phyloP scores from a whole-genome alignment of 768 basidiomycete species.

The Agrocybe chaxingu region DNA sequence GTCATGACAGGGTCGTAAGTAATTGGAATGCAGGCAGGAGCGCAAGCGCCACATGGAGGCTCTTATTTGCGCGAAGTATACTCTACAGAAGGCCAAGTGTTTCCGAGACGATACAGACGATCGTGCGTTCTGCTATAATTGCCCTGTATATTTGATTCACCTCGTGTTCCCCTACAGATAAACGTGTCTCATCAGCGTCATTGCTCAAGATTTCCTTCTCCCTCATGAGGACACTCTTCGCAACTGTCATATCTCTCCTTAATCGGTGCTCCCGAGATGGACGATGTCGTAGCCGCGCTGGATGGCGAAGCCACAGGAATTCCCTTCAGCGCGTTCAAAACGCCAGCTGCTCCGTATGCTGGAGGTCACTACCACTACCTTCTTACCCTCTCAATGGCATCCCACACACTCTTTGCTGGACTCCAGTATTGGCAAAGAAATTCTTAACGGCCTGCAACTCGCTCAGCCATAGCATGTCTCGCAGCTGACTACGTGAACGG shows the following conservation, averaged over 20 bases:
- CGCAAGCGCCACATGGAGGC: constrained; percentile 43
- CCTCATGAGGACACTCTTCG: constrained; percentile 31
- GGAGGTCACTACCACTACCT: constrained; percentile 66
- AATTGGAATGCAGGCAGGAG: constrained; percentile 66
- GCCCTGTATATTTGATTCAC: neutral
- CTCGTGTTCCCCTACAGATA: constrained; percentile 24
- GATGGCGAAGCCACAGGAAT: constrained; percentile 62
- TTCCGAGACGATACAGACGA: constrained; percentile 59
- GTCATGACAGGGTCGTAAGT: constrained; percentile 68
- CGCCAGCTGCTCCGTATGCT: constrained; percentile 63
- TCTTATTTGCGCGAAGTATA: constrained; percentile 57
- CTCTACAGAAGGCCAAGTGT: constrained; percentile 31
- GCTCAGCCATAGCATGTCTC: constrained; percentile 41
- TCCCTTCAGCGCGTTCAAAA: constrained; percentile 63
- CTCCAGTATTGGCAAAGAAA: constrained; percentile 30
- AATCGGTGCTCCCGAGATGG: constrained; percentile 92
- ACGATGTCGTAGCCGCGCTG: constrained; percentile 83
- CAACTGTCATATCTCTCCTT: constrained; percentile 86
- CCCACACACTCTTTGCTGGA: constrained; percentile 18
- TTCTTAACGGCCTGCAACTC: constrained; percentile 33
- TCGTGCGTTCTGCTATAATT: constrained; percentile 35
- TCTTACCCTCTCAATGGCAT: constrained; percentile 9
- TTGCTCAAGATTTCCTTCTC: constrained; percentile 50
- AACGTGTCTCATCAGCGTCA: constrained; percentile 34
- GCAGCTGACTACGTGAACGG: constrained; percentile 3